A percentile compares a stretch with the other conserved stretches of the same genome.
Evolutionary conservation across 2,329 filamentous ascomycete genomes (phyloP).

Genomic region (Monosporascus sp.): DNA sequence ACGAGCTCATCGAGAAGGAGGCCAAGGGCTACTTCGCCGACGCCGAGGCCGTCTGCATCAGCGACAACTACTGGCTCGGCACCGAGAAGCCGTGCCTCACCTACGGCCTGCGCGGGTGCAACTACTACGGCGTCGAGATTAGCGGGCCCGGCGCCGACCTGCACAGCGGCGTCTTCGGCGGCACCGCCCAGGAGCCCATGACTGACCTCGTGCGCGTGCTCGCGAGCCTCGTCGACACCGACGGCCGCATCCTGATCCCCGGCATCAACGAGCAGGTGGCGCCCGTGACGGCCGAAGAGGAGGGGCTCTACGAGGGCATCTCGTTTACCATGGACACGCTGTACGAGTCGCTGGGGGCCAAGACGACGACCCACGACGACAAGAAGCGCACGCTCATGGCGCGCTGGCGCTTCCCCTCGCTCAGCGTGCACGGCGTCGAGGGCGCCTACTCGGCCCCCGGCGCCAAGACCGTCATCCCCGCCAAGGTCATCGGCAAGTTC

Average conservation of each 20-base stretch:
- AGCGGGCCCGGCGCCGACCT: slow-evolving; percentile 89
- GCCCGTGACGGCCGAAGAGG: slow-evolving; percentile 79
- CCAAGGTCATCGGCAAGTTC: slow-evolving; percentile 97
- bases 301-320: slow-evolving; percentile 81
- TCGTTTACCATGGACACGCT: slow-evolving; percentile 95
- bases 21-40: slow-evolving; percentile 94
- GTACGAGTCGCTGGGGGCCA: slow-evolving; percentile 83
- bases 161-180: slow-evolving; percentile 95
- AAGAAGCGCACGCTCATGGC: slow-evolving; percentile 94
- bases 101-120: slow-evolving; percentile 93
- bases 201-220: slow-evolving; percentile 85
- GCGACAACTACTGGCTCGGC: slow-evolving; percentile 99
- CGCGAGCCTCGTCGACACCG: slow-evolving; percentile 75
- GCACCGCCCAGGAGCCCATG: slow-evolving; percentile 97
- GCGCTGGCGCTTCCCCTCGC: slow-evolving; percentile 89
- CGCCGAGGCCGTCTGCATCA: slow-evolving; percentile 94
- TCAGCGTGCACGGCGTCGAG: slow-evolving; percentile 92
- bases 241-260: slow-evolving; percentile 92
- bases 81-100: slow-evolving; percentile 98
- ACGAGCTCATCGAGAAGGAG: slow-evolving; percentile 89
- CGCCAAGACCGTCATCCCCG: slow-evolving; percentile 97
- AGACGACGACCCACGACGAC: slow-evolving; percentile 79
- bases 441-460: slow-evolving; percentile 90
- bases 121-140: slow-evolving; percentile 92
- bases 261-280: slow-evolving; percentile 92